Evolutionary conservation across 192 early-diverging fungal genomes (phyloP).

Genomic region (Allomyces macrogynus): DNA sequence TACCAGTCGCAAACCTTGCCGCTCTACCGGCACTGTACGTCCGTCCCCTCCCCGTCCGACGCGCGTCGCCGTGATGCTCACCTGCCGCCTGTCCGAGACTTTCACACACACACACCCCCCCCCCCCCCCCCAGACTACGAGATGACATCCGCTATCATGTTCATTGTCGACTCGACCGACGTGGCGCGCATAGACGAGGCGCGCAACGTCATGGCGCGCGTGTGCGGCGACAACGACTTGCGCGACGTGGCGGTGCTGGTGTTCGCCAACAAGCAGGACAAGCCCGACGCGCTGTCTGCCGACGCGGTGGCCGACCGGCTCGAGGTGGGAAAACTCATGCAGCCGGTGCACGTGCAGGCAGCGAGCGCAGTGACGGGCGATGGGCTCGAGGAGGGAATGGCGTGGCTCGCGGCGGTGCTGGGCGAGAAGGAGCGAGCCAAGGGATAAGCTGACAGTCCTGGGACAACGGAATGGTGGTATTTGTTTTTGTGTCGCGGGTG

Average conservation of each 20-base stretch:
- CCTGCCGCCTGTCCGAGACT: no score
- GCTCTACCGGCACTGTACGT: background rate
- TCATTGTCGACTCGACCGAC: conserved; percentile 3
- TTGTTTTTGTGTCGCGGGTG: no score
- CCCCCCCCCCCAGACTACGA: background rate
- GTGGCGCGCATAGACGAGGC: background rate
- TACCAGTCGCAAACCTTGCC: no score
- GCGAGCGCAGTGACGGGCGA: conserved; percentile 3
- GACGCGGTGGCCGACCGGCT: conserved; percentile 2
- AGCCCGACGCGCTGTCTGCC: background rate
- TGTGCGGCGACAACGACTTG: background rate
- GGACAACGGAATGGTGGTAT: no score
- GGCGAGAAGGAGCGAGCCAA: no score
- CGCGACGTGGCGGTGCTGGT: background rate
- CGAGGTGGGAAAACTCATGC: background rate
- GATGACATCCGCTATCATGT: background rate
- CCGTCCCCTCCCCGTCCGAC: no score
- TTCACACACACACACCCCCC: no score
- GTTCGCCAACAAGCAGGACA: conserved; percentile 5
- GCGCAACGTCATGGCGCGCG: background rate
- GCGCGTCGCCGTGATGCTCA: no score
- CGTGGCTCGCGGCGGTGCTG: no score
- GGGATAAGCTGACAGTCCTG: no score
- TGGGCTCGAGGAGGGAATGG: conserved; percentile 2
- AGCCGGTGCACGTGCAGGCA: background rate